phyloP scores from a whole-genome alignment of 805 yeast genomes.

The Barnettozyma populi region DNA sequence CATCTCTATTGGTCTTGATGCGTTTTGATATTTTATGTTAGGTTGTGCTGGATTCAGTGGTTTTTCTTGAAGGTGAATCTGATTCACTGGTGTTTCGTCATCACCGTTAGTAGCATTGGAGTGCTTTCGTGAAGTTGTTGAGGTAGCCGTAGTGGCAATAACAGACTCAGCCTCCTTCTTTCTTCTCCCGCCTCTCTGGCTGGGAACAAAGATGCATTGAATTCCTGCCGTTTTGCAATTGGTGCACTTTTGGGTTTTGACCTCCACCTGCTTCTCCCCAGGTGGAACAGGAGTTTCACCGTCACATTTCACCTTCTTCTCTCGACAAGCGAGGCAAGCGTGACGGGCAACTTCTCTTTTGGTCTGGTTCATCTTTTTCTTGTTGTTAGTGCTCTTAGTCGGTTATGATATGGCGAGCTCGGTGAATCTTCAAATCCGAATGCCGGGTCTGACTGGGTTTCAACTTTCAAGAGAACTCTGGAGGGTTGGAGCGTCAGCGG shows the following conservation, averaged over 20 bases:
- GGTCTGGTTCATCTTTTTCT: not conserved
- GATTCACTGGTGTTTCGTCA: not conserved
- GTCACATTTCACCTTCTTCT: slow-evolving; percentile 61
- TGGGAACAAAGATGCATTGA: slow-evolving; percentile 51
- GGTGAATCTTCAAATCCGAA: too few species aligned
- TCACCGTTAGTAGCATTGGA: not conserved
- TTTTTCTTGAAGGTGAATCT: not conserved
- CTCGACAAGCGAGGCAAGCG: slow-evolving; percentile 61
- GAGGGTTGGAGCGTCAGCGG: too few species aligned
- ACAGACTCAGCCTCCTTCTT: slow-evolving; percentile 11
- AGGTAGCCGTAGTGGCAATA: not conserved
- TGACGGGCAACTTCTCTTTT: slow-evolving; percentile 50
- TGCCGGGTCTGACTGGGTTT: not conserved
- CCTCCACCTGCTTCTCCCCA: slow-evolving; percentile 24
- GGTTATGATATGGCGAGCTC: too few species aligned
- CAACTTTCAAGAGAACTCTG: not conserved
- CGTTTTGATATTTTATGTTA: not conserved
- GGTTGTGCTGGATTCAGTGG: not conserved
- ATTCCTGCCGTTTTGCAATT: slow-evolving; percentile 42
- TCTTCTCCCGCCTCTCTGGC: slow-evolving; percentile 54
- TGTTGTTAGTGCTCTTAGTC: too few species aligned
- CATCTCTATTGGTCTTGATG: not conserved
- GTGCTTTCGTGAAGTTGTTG: not conserved
- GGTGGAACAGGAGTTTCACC: slow-evolving; percentile 40
- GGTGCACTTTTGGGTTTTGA: slow-evolving; percentile 34